These are phyloP conservation scores for Adansonia gregorii DNA, from an alignment of 441 rosid genomes.

Conservation along the genomic window DNA sequence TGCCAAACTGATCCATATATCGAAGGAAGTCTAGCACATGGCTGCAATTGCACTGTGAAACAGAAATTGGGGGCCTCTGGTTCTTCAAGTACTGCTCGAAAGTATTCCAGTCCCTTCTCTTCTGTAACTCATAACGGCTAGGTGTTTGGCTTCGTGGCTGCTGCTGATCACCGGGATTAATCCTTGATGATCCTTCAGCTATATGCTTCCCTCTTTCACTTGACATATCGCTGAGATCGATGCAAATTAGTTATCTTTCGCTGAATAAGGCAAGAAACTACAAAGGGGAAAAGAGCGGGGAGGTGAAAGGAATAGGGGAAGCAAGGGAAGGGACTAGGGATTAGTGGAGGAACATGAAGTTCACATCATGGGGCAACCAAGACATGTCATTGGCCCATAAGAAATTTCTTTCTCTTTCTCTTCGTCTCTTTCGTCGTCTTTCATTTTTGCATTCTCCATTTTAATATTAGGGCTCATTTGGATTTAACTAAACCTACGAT, in stretches of 20 bases:
- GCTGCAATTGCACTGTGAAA: conserved; percentile 70
- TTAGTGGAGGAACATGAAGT: conserved; percentile 49
- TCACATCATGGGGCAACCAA: conserved; percentile 51
- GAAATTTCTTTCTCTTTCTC: conserved; percentile 30
- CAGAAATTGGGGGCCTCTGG: conserved; percentile 62
- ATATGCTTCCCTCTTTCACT: conserved; percentile 45
- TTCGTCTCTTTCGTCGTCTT: conserved; percentile 26
- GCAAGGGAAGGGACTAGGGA: conserved; percentile 12
- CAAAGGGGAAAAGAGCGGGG: conserved; percentile 17
- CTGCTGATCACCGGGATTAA: conserved; percentile 29
- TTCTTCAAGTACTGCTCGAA: conserved; percentile 69
- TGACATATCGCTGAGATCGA: conserved; percentile 32
- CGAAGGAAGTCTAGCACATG: conserved; percentile 70
- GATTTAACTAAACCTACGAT: too few species aligned
- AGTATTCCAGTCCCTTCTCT: conserved; percentile 79
- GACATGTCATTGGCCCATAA: conserved; percentile 51
- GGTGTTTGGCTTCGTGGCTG: conserved; percentile 45
- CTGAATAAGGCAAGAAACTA: conserved; percentile 42
- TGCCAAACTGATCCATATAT: conserved; percentile 76
- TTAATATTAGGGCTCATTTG: neutral
- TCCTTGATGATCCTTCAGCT: conserved; percentile 47
- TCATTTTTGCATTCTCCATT: conserved; percentile 16
- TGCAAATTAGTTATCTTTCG: conserved; percentile 33
- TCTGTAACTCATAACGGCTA: conserved; percentile 75
- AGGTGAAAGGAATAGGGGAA: conserved; percentile 39